These are phyloP conservation scores for Fusarium napiforme DNA, from an alignment of 2,329 filamentous ascomycete species.

Conservation along the genomic window DNA sequence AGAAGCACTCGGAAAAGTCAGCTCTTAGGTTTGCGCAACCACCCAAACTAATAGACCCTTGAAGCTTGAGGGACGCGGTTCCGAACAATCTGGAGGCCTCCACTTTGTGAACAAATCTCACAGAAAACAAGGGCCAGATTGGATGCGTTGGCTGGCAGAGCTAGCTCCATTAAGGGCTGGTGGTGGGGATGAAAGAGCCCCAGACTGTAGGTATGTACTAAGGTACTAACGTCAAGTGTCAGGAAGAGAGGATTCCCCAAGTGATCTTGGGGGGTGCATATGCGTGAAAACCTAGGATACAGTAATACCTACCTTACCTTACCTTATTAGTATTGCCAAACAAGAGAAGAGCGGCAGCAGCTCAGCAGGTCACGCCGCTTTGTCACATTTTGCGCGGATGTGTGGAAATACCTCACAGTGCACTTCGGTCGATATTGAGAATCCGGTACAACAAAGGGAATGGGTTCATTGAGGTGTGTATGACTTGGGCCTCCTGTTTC, in stretches of 20 bases:
- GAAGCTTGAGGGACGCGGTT: not conserved
- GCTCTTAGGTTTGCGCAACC: not conserved
- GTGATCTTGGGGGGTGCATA: conserved; percentile 18
- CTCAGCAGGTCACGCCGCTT: conserved; percentile 37
- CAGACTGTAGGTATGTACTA: not conserved
- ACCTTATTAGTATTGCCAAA: conserved; percentile 6
- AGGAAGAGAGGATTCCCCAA: conserved; percentile 17
- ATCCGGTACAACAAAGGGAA: conserved; percentile 7
- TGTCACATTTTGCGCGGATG: conserved; percentile 24
- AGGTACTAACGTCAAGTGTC: not conserved
- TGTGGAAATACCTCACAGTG: conserved; percentile 42
- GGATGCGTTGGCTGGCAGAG: conserved; percentile 10
- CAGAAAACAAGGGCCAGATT: not conserved
- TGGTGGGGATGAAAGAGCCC: conserved; percentile 16
- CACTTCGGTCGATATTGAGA: conserved; percentile 2
- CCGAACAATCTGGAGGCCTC: conserved; percentile 34
- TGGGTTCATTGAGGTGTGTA: conserved; percentile 23
- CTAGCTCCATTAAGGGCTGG: conserved; percentile 25
- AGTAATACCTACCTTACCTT: no score
- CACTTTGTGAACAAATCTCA: not conserved
- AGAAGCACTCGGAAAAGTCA: not conserved
- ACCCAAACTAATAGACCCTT: not conserved
- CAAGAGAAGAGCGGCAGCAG: conserved; percentile 21
- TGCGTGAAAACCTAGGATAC: not conserved
- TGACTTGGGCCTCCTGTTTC: conserved; percentile 25